A percentile compares a stretch with the other conserved stretches of the same genome.
Evolutionary conservation across 148 eudicot genomes (phyloP).

Genomic region (Linanthus parryae): DNA sequence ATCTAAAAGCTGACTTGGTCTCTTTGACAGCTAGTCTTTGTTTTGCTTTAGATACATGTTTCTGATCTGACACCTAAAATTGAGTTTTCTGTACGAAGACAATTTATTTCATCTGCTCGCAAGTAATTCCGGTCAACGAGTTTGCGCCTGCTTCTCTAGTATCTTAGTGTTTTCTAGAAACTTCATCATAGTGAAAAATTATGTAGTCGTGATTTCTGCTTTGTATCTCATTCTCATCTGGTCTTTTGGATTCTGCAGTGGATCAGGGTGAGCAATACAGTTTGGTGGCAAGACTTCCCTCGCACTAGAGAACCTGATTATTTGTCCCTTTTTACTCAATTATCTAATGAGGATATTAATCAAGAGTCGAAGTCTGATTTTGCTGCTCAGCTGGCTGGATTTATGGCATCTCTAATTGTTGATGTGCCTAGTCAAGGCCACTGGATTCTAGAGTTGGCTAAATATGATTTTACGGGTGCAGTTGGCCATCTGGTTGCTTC

Average conservation of each 20-base stretch:
- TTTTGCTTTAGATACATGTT: no score
- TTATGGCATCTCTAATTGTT: slow-evolving; percentile 62
- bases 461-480: slow-evolving; percentile 72
- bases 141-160: no score
- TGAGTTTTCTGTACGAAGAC: no score
- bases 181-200: background rate
- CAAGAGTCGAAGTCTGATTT: slow-evolving; percentile 52
- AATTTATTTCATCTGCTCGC: no score
- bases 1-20: no score
- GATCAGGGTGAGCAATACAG: slow-evolving; percentile 72
- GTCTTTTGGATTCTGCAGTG: slow-evolving; percentile 48
- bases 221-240: slow-evolving; percentile 5
- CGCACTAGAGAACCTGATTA: slow-evolving; percentile 42
- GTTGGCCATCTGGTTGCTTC: slow-evolving; percentile 77
- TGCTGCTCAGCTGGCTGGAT: slow-evolving; percentile 95
- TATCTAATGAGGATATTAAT: slow-evolving; percentile 24
- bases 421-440: slow-evolving; percentile 79
- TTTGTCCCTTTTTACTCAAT: slow-evolving; percentile 48
- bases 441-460: slow-evolving; percentile 73
- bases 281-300: slow-evolving; percentile 99
- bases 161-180: background rate
- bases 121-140: no score
- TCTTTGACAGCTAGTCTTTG: no score
- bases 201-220: background rate
- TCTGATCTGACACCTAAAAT: no score